phyloP scores from a whole-genome alignment of 768 basidiomycete species.

The Mycena floridula region DNA sequence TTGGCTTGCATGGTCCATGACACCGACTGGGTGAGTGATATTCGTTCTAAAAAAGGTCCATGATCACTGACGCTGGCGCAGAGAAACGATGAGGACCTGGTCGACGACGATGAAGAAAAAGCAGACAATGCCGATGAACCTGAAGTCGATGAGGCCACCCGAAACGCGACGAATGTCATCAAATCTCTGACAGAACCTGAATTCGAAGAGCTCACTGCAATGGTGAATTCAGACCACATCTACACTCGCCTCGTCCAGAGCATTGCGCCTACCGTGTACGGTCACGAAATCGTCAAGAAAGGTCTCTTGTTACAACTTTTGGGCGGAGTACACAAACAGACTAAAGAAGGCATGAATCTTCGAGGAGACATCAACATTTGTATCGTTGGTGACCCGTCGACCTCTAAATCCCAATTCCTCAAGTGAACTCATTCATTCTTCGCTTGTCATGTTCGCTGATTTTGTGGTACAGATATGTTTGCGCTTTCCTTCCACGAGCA shows the following conservation, averaged over 20 bases:
- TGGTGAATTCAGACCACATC: slow-evolving; percentile 94
- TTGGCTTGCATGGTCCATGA: slow-evolving; percentile 96
- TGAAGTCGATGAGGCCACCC: too few species aligned
- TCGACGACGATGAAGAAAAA: too few species aligned
- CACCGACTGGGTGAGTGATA: too few species aligned
- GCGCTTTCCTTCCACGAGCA: slow-evolving; percentile 94
- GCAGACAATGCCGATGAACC: too few species aligned
- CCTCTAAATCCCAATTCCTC: slow-evolving; percentile 97
- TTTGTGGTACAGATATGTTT: slow-evolving; percentile 83
- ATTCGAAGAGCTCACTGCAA: slow-evolving; percentile 87
- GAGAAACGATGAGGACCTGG: too few species aligned
- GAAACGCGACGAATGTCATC: too few species aligned
- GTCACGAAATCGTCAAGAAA: slow-evolving; percentile 99
- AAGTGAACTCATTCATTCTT: slow-evolving; percentile 54
- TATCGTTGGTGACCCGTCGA: slow-evolving; percentile 95
- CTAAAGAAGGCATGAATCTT: slow-evolving; percentile 94
- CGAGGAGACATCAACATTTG: slow-evolving; percentile 98
- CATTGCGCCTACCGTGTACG: slow-evolving; percentile 97
- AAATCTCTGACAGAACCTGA: slow-evolving; percentile 89
- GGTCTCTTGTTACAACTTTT: slow-evolving; percentile 92
- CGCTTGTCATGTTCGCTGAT: slow-evolving; percentile 1
- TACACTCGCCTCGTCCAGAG: slow-evolving; percentile 90
- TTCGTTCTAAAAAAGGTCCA: too few species aligned
- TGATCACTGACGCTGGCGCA: too few species aligned
- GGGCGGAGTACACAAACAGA: slow-evolving; percentile 98